Base-by-base conservation (phyloP, 75 land plant genomes). In the Azolla pinnata region DNA sequence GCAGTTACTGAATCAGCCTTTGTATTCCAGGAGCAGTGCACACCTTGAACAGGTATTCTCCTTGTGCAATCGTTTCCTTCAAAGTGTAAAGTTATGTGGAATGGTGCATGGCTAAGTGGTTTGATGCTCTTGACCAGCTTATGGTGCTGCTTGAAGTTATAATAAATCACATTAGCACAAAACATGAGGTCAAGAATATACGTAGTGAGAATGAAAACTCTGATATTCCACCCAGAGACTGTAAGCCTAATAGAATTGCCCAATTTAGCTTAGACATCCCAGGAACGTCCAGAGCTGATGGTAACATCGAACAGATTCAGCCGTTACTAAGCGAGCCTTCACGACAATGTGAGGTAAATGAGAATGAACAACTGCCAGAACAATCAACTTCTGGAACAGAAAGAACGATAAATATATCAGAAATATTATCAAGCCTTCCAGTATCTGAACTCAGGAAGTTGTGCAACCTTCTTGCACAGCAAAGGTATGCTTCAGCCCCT, bases 141-240 rank as follows among this genome's bases (percentile, higher is more conserved):
- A 58, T 73, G 68, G 75, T 68, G 10, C 32, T 73, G 70, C 75
- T 73, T 25, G 75, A 73, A 60, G 75, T 73, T 34, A 70, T 73
- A n/a, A 73, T 65, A 45, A 67, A 56, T 28, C 42, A 54, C 44
- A 45, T 71, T 8, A 63, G 70, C n/a, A 54, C 45, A 0, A 54
- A 67, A 23, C 23, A 21, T 30, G 65, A 67, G 17, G 21, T 4
- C 49, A 3, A 46, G 14, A 4, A 46, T 3, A 46, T 18, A 23
- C 2, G 49, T 2, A 14, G 2, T 46, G 2, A 14, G 10, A 46
- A 23, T 2, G n/a, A 46, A 46, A 14, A 23, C 4, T 17, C 4
- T 2, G 4, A 23, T n/a, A n/a, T n/a, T n/a, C n/a, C n/a, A n/a
- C n/a, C n/a, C n/a, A n/a, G n/a, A n/a, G n/a, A n/a, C n/a, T n/a